Evolutionary conservation across 1,284 basidiomycete genomes (phyloP), one percentile per base, ranked within the genome.

Genomic region (Ceraceosorus guamensis): DNA sequence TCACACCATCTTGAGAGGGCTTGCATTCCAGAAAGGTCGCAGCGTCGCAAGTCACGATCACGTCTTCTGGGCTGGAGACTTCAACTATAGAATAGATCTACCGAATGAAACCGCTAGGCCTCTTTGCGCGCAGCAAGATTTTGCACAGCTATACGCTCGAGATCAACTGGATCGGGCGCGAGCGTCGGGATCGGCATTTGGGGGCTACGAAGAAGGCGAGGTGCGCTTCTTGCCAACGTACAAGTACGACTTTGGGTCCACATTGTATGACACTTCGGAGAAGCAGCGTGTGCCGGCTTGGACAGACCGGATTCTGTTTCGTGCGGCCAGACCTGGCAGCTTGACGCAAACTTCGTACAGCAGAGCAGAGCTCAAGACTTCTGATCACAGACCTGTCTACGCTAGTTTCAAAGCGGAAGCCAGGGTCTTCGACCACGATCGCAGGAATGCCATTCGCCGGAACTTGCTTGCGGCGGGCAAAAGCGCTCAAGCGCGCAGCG

Each of bases 231-330:
- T 83, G 13, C 91, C 91, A 1, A 95, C 91, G 3, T 92, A 92
- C 78, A 84, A 86, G 62, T 91, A 90, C 73, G 88, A 92, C 74
- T 78, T 80, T 47, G 79, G 79, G 4, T 78, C 89, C 6, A 86
- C 93, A 63, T 81, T 81, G 48, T 99, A 97, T 76, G 95, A 99
- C 76, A 87, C 90, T 3, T 89, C 89, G 63, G 95, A 98, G 77
- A 99, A 98, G 79, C 84, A 87, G 81, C 84, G 95, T 6, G 87
- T 96, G 72, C 95, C 95, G 1, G 90, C 93, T 6, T 98, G 93
- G 92, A 98, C 73, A 5, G 73, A 75, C 53, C 67, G 73, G 24
- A 84, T 99, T 13, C 76, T 99, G 51, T 95, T 86, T 79, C 84
- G 84, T 60, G 39, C 11, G 39, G 91, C 91, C 7, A 11, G 39